phyloP scores from a whole-genome alignment of 106 monocot genomes.

The Amphibolis antarctica region DNA sequence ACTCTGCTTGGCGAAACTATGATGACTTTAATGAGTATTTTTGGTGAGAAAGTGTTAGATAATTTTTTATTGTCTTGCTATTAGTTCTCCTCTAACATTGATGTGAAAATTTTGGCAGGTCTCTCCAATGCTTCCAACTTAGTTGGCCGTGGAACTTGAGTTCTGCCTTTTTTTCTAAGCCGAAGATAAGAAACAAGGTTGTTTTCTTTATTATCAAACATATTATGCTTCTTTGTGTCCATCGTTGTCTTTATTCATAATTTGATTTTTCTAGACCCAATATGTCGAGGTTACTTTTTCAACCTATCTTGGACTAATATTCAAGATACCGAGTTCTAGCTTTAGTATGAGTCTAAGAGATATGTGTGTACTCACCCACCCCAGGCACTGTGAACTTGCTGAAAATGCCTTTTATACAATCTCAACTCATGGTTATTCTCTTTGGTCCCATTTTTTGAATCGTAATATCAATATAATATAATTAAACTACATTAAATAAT shows the following conservation, averaged over 20 bases:
- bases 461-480: too few relatives aligned
- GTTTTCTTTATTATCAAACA: neutral
- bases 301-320: too few relatives aligned
- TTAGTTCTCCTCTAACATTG: neutral
- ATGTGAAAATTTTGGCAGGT: conserved; percentile 27
- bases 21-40: conserved; percentile 98
- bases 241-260: neutral
- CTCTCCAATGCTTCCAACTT: conserved; percentile 64
- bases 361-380: too few relatives aligned
- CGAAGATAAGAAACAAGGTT: conserved; percentile 45
- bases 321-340: too few relatives aligned
- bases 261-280: neutral
- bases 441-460: too few relatives aligned
- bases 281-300: neutral
- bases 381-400: too few relatives aligned
- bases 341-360: too few relatives aligned
- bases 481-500: too few relatives aligned
- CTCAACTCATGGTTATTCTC: too few relatives aligned
- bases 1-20: conserved; percentile 98
- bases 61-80: neutral
- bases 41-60: conserved; percentile 26
- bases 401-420: too few relatives aligned
- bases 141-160: conserved; percentile 71
- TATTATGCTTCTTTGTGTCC: neutral
- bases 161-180: conserved; percentile 66